A percentile compares a stretch with the other conserved stretches of the same genome.
phyloP scores from a whole-genome alignment of 805 yeast species.

The Scheffersomyces coipomensis region DNA sequence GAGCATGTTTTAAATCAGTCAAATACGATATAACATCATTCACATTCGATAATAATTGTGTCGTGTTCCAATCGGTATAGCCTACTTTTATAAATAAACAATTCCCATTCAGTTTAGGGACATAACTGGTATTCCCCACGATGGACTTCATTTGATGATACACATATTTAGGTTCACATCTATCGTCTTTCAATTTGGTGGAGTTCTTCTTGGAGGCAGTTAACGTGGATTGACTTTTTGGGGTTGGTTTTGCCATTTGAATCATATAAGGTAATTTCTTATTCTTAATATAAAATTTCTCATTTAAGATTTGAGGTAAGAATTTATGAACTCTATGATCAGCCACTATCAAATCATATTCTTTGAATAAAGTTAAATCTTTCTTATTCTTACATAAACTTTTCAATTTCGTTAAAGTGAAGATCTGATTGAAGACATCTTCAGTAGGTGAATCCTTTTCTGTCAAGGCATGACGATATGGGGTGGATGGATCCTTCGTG shows the following conservation, averaged over 20 bases:
- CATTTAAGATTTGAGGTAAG: slow-evolving; percentile 57
- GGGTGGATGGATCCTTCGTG: slow-evolving; percentile 70
- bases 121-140: slow-evolving; percentile 56
- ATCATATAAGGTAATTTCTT: slow-evolving; percentile 68
- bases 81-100: slow-evolving; percentile 64
- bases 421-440: slow-evolving; percentile 59
- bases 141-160: slow-evolving; percentile 64
- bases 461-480: slow-evolving; percentile 50
- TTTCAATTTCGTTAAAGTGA: slow-evolving; percentile 57
- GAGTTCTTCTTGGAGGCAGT: slow-evolving; percentile 24
- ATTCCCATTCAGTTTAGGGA: slow-evolving; percentile 60
- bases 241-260: slow-evolving; percentile 50
- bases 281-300: slow-evolving; percentile 59
- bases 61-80: slow-evolving; percentile 41
- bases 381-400: slow-evolving; percentile 43
- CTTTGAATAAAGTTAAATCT: slow-evolving; percentile 50
- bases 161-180: slow-evolving; percentile 66
- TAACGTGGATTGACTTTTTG: slow-evolving; percentile 30
- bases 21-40: slow-evolving; percentile 51
- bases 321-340: slow-evolving; percentile 67
- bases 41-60: slow-evolving; percentile 50
- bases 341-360: slow-evolving; percentile 65
- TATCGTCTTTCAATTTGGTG: slow-evolving; percentile 50
- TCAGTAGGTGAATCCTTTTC: slow-evolving; percentile 54
- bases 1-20: slow-evolving; percentile 38